Evolutionary conservation across 2,329 filamentous ascomycete genomes (phyloP).

Genomic region (Didymella sp.): DNA sequence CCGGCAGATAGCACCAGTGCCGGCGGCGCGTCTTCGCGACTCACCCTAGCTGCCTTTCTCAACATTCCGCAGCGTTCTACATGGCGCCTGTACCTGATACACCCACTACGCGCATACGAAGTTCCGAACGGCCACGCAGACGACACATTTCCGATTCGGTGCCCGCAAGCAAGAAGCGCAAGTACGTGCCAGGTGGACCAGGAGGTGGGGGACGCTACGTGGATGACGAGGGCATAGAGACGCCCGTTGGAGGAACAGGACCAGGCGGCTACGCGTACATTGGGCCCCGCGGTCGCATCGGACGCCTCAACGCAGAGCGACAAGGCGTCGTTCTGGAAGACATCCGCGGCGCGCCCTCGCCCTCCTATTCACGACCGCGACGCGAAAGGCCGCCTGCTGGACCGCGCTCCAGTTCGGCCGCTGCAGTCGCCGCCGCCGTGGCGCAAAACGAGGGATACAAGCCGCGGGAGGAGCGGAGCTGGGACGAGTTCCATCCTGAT

Average conservation of each 20-base stretch:
- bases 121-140: slow-evolving; percentile 42
- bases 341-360: slow-evolving; percentile 55
- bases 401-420: slow-evolving; percentile 83
- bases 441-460: slow-evolving; percentile 97
- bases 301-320: slow-evolving; percentile 57
- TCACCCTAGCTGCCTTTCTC: slow-evolving; percentile 35
- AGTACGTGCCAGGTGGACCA: slow-evolving; percentile 84
- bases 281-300: slow-evolving; percentile 61
- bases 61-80: slow-evolving; percentile 37
- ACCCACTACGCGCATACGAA: slow-evolving; percentile 47
- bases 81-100: slow-evolving; percentile 49
- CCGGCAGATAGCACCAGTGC: slow-evolving; percentile 29
- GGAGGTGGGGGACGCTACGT: slow-evolving; percentile 86
- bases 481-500: slow-evolving; percentile 97
- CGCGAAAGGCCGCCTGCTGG: slow-evolving; percentile 54
- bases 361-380: slow-evolving; percentile 52
- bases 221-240: slow-evolving; percentile 71
- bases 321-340: slow-evolving; percentile 52
- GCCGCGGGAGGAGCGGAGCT: slow-evolving; percentile 92
- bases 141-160: slow-evolving; percentile 50
- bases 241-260: slow-evolving; percentile 60
- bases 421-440: slow-evolving; percentile 84
- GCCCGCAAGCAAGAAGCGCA: slow-evolving; percentile 55
- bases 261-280: slow-evolving; percentile 59
- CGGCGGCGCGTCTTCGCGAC: slow-evolving; percentile 43